Evolutionary conservation across 768 basidiomycete genomes (phyloP).

Genomic region (Boletales sp.): DNA sequence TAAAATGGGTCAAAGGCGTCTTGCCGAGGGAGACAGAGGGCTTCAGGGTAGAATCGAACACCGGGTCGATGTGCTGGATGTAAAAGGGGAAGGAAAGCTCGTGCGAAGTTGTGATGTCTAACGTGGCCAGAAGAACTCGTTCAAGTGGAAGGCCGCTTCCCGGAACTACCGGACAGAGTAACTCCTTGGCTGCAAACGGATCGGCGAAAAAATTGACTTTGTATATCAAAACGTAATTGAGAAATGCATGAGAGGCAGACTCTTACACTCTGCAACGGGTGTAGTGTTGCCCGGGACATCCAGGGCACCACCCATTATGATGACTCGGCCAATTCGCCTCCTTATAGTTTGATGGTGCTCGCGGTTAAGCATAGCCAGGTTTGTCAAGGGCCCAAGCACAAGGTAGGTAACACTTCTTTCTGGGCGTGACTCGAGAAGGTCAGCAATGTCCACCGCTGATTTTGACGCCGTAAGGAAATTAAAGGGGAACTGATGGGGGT

Average conservation of each 20-base stretch:
- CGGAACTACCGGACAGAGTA: conserved; percentile 45
- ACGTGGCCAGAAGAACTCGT: conserved; percentile 65
- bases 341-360: conserved; percentile 50
- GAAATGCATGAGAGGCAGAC: neutral
- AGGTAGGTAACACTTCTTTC: conserved; percentile 64
- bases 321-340: conserved; percentile 63
- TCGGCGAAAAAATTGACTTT: conserved; percentile 86
- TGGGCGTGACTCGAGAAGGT: conserved; percentile 50
- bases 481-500: conserved; percentile 28
- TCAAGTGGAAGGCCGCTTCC: conserved; percentile 54
- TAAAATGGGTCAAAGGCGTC: conserved; percentile 67
- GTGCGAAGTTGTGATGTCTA: conserved; percentile 83
- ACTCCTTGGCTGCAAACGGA: conserved; percentile 73
- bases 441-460: conserved; percentile 51
- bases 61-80: conserved; percentile 53
- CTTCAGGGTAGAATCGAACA: conserved; percentile 44
- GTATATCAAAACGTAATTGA: neutral
- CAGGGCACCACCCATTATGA: conserved; percentile 92
- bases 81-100: conserved; percentile 72
- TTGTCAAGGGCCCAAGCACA: conserved; percentile 75
- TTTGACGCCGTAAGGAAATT: conserved; percentile 45
- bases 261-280: conserved; percentile 79
- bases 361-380: conserved; percentile 65
- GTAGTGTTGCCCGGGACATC: conserved; percentile 88
- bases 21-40: conserved; percentile 51